Percentiles rank a stretch among this genome's conserved stretches.
phyloP scores from a whole-genome alignment of 805 yeast species.

The Nakazawaea siamensis region DNA sequence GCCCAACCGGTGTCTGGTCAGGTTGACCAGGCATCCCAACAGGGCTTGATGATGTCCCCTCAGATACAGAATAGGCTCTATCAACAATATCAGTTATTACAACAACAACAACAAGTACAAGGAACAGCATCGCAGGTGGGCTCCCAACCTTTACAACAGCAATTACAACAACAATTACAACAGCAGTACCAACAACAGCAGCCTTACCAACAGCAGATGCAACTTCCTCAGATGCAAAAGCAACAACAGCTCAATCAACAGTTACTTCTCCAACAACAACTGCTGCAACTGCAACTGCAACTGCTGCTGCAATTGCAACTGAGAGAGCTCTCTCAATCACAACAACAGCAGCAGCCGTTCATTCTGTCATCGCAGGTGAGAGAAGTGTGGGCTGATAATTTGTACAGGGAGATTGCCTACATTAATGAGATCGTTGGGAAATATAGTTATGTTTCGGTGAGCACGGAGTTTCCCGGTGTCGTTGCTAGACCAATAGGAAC shows the following conservation, averaged over 20 bases:
- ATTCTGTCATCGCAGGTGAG: conserved; percentile 41
- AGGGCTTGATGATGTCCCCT: conserved; percentile 27
- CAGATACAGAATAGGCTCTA: conserved; percentile 23
- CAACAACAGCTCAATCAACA: conserved; percentile 13
- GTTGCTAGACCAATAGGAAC: conserved; percentile 94
- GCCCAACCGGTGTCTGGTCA: conserved; percentile 15
- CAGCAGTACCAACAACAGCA: conserved; percentile 11
- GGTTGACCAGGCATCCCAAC: conserved; percentile 14
- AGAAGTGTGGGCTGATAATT: conserved; percentile 69
- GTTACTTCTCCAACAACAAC: conserved; percentile 16
- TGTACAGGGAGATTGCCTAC: conserved; percentile 57
- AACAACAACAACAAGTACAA: conserved; percentile 16
- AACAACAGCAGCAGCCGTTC: conserved; percentile 12
- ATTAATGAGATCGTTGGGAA: conserved; percentile 51
- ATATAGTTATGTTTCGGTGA: conserved; percentile 57
- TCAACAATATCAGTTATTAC: conserved; percentile 19
- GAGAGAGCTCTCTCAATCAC: conserved; percentile 17
- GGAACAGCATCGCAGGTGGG: conserved; percentile 2
- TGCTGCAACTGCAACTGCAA: conserved; percentile 4
- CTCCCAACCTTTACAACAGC: conserved; percentile 11
- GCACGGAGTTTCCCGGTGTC: conserved; percentile 94
- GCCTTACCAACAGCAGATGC: conserved; percentile 14
- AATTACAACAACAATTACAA: conserved; percentile 15
- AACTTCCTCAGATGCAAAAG: conserved; percentile 12
- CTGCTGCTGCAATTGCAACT: conserved; percentile 11